Evolutionary conservation across 306 rosid species (phyloP), one percentile per base, ranked within the genome.

Genomic region (Sicyos baderoa): DNA sequence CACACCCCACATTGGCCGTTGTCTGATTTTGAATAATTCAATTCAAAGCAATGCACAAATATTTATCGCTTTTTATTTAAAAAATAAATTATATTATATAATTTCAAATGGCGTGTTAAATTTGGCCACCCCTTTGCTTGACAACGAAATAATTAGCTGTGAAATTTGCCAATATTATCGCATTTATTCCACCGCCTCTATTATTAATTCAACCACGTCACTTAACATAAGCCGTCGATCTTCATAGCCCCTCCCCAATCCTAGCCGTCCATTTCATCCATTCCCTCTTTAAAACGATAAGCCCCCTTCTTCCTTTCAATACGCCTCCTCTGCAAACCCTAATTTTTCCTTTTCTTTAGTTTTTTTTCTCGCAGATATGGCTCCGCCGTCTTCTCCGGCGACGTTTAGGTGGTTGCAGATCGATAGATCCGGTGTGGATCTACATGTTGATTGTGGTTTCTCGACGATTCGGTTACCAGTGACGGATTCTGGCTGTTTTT

Each of bases 121-220:
- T 9, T 47, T 48, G 23, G 15, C 49, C 55, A 5, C 71, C 14
- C 56, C 8, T 14, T 44, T 66, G 35, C 71, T 66, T 66, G 55
- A 47, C 52, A 47, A 7, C 71, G 25, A 66, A 27, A 54, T 4
- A 7, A 44, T 60, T 65, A 65, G 54, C 4, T 44, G 21, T 45
- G 14, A 13, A 65, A 45, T 18, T 40, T 42, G 10, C 29, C 10
- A 62, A 6, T 50, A 18, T 48, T 48, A 7, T 67, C 55, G 12
- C 22, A 21, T 66, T 47, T 48, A 23, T 67, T 48, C 57, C 44
- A 48, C 57, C 57, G 57, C 44, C 56, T 15, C 27, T 48, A 7
- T 67, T 15, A 15, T 14, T 7, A 48, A 67, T 23, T 67, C 35
- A 15, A 80, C 53, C 74, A 71, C 40, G 40, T 40, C 35, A 71